Evolutionary conservation across 306 rosid species (phyloP), one percentile per base, ranked within the genome.

Genomic region (Gillenia trifoliata): DNA sequence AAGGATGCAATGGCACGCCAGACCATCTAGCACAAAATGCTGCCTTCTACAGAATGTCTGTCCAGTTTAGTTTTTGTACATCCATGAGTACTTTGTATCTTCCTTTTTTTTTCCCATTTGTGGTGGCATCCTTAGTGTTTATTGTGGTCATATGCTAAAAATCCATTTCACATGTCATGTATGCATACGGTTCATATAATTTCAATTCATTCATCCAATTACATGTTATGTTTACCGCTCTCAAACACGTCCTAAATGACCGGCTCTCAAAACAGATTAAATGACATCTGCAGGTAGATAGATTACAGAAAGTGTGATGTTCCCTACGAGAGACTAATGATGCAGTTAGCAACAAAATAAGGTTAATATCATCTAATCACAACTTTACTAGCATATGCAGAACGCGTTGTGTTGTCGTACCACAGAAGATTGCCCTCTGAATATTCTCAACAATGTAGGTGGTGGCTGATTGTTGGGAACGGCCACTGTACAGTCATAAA

Each of bases 401-500:
- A 13, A 33, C 3, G 73, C 31, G 57, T 31, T 52, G 29, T 69
- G 40, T 38, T 41, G 26, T 47, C 56, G 20, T 91, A 93, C 98
- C 92, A 89, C 76, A 64, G 79, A 77, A 80, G 97, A 83, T 70
- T 80, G 82, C 59, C 92, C 88, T 85, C 84, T 78, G 49, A 91
- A 81, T 59, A 93, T 60, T 77, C 89, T 88, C 85, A 86, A 63
- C 75, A 93, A 6, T 25, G 98, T 89, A 30, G 98, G 98, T 25
- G 91, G 76, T 76, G 86, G 76, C 70, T 85, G 90, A 59, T 47
- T 54, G 25, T 80, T 86, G 30, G 96, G 78, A 82, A 87, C 76
- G 10, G 83, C 89, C 59, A 89, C 75, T n/a, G 98, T 93, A 74
- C 92, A 91, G 76, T 93, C 93, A 80, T 93, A 93, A 73, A 93